These are phyloP conservation scores for Musa beccarii DNA, from an alignment of 176 grass and related monocot genomes.

Conservation along the genomic window DNA sequence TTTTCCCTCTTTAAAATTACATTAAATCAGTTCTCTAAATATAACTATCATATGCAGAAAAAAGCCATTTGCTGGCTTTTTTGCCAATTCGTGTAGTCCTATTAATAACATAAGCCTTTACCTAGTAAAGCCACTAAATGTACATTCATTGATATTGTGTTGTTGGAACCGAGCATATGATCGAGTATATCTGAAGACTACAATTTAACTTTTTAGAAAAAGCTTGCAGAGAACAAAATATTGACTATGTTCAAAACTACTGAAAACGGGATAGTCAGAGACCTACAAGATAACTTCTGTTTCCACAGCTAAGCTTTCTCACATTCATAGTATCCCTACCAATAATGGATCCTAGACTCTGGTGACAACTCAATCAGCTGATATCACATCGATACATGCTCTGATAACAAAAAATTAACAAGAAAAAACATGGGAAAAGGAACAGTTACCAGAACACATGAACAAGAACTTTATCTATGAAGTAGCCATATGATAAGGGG, in stretches of 20 bases:
- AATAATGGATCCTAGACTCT: no score
- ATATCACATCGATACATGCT: no score
- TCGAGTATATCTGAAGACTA: neutral
- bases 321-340: no score
- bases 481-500: no score
- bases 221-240: no score
- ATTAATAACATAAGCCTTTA: neutral
- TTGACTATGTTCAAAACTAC: no score
- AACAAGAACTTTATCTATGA: no score
- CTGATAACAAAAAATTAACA: neutral
- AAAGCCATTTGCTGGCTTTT: neutral
- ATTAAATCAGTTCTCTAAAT: neutral
- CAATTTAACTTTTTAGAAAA: no score
- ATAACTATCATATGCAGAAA: neutral
- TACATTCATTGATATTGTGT: neutral
- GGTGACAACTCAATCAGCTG: no score
- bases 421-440: constrained; percentile 9
- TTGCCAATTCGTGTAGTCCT: neutral
- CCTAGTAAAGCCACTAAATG: neutral
- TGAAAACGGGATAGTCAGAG: no score
- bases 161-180: neutral
- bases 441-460: neutral
- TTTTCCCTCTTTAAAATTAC: neutral
- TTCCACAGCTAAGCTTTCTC: no score
- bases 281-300: no score